Evolutionary conservation across 306 rosid species (phyloP).

Genomic region (Psophocarpus tetragonolobus): DNA sequence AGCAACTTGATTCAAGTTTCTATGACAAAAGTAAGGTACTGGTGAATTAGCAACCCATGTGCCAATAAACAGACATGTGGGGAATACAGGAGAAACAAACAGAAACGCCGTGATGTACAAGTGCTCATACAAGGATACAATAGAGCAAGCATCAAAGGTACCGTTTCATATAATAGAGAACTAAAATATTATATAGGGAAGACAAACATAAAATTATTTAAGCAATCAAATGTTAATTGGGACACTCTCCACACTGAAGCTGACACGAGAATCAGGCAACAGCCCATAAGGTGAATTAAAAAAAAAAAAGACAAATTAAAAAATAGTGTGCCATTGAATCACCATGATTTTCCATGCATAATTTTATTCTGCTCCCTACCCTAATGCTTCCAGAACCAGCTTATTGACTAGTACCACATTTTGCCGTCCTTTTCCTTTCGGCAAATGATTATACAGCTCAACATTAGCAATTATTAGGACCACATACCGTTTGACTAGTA

Average conservation of each 20-base stretch:
- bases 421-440: background rate
- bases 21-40: slow-evolving; percentile 12
- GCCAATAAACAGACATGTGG: slow-evolving; percentile 27
- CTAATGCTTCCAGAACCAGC: background rate
- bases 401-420: background rate
- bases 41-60: slow-evolving; percentile 38
- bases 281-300: background rate
- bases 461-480: background rate
- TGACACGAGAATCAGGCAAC: background rate
- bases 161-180: background rate
- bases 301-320: background rate
- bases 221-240: background rate
- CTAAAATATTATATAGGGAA: background rate
- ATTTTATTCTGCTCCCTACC: background rate
- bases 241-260: slow-evolving; percentile 6
- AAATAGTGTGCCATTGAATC: slow-evolving; percentile 24
- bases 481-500: background rate
- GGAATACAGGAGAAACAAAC: slow-evolving; percentile 25
- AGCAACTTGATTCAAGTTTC: background rate
- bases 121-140: background rate
- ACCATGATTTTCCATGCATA: slow-evolving; percentile 11
- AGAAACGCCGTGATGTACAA: slow-evolving; percentile 6
- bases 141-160: slow-evolving; percentile 10
- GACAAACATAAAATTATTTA: background rate
- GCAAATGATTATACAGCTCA: background rate